Conservation (phyloP, 495 filamentous ascomycete genomes). For the Parathielavia hyrcaniae region DNA sequence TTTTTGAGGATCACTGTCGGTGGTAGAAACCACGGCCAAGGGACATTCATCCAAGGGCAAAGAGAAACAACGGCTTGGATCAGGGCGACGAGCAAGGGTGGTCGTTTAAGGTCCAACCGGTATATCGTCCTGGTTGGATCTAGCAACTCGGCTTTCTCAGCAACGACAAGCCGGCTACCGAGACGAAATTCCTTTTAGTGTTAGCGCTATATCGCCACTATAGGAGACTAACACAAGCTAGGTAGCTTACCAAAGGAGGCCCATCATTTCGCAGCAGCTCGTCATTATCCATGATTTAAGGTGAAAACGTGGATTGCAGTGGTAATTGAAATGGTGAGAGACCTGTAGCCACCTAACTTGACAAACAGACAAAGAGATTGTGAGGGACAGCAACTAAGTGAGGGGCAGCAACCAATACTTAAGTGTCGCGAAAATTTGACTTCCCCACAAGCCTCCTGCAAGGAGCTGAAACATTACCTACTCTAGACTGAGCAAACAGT, state of each 20-base stretch:
- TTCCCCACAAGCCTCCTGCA: not conserved
- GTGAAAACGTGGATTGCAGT: not conserved
- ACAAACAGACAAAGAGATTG: not conserved
- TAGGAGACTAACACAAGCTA: not conserved
- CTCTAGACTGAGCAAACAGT: slow-evolving; percentile 9
- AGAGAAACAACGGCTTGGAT: not conserved
- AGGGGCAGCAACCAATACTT: slow-evolving; percentile 3
- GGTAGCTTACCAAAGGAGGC: slow-evolving; percentile 9
- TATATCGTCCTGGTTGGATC: not conserved
- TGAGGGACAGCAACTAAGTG: not conserved
- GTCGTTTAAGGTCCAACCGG: slow-evolving; percentile 7
- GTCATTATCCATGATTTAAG: slow-evolving; percentile 1
- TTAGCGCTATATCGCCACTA: not conserved
- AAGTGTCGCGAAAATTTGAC: not conserved
- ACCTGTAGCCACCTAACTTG: no score
- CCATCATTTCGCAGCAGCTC: not conserved
- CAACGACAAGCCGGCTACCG: slow-evolving; percentile 7
- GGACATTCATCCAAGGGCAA: not conserved
- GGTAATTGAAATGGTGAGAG: not conserved
- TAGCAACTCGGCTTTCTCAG: not conserved
- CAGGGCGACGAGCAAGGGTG: slow-evolving; percentile 1
- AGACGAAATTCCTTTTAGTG: slow-evolving; percentile 7
- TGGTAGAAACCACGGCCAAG: slow-evolving; percentile 2
- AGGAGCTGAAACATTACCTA: not conserved
- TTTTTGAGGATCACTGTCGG: not conserved